Percentiles rank a stretch among this genome's conserved stretches.
Conservation (phyloP, 495 filamentous ascomycete genomes). For the Friedmanniomyces simplex region DNA sequence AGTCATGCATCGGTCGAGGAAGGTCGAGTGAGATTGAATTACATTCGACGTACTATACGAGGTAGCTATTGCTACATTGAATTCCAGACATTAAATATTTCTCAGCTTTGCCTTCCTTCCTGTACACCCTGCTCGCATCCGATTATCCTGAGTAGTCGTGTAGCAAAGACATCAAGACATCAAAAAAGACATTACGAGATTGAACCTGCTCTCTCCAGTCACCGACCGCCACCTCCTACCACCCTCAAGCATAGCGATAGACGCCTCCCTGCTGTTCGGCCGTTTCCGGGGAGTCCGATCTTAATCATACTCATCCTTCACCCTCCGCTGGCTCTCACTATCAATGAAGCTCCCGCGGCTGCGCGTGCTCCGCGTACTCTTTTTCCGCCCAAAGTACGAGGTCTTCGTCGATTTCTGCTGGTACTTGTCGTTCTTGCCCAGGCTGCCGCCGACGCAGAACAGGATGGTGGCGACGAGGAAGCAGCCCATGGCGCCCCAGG, state of each 20-base stretch:
- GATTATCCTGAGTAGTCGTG: neutral
- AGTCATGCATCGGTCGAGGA: too few relatives aligned
- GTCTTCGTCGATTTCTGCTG: neutral
- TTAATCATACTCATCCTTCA: constrained; percentile 57
- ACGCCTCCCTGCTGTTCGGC: too few relatives aligned
- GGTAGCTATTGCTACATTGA: too few relatives aligned
- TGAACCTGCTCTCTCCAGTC: neutral
- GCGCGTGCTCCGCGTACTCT: constrained; percentile 31
- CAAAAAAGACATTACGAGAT: neutral
- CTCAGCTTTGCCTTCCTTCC: neutral
- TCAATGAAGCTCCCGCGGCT: constrained; percentile 42
- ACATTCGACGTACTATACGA: too few relatives aligned
- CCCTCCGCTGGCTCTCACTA: constrained; percentile 41
- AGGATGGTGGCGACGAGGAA: constrained; percentile 60
- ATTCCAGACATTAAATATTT: too few relatives aligned
- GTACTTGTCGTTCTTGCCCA: constrained; percentile 21
- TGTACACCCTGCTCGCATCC: neutral
- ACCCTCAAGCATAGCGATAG: too few relatives aligned
- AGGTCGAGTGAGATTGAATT: too few relatives aligned
- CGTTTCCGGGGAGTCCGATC: too few relatives aligned
- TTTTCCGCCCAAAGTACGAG: constrained; percentile 33
- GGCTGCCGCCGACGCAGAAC: constrained; percentile 49
- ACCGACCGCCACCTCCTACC: neutral
- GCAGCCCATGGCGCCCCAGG: constrained; percentile 66
- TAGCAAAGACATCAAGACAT: neutral